Evolutionary conservation across 306 rosid genomes (phyloP).

Genomic region (Pueraria montana): DNA sequence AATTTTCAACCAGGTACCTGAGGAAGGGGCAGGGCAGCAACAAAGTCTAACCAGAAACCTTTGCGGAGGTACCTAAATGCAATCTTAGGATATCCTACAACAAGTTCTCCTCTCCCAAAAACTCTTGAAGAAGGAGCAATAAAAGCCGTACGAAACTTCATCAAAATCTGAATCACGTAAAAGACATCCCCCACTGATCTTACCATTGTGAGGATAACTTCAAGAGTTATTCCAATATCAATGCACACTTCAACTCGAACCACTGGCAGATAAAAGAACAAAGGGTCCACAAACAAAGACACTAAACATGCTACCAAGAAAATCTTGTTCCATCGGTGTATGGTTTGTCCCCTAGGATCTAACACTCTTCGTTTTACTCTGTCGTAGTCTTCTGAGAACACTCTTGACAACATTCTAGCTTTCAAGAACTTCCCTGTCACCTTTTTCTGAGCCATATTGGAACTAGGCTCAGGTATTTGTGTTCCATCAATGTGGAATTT

Average conservation of each 20-base stretch:
- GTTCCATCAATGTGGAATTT: slow-evolving; percentile 66
- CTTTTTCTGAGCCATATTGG: slow-evolving; percentile 45
- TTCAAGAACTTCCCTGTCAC: slow-evolving; percentile 53
- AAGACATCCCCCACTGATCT: slow-evolving; percentile 58
- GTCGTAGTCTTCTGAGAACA: slow-evolving; percentile 67
- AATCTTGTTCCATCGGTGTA: slow-evolving; percentile 64
- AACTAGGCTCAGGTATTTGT: slow-evolving; percentile 53
- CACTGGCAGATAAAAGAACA: slow-evolving; percentile 61
- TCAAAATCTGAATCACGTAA: slow-evolving; percentile 59
- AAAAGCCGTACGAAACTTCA: slow-evolving; percentile 64
- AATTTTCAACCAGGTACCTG: slow-evolving; percentile 44
- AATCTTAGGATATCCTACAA: slow-evolving; percentile 59
- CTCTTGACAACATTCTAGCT: slow-evolving; percentile 60
- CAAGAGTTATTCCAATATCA: slow-evolving; percentile 52
- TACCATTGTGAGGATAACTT: slow-evolving; percentile 56
- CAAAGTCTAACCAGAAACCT: slow-evolving; percentile 61
- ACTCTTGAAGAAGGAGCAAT: slow-evolving; percentile 70
- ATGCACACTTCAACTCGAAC: slow-evolving; percentile 57
- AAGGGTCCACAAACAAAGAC: slow-evolving; percentile 67
- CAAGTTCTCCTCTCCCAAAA: slow-evolving; percentile 74
- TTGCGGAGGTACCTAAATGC: slow-evolving; percentile 59
- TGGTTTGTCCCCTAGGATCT: slow-evolving; percentile 64
- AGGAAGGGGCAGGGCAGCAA: slow-evolving; percentile 71
- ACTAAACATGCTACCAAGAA: slow-evolving; percentile 59
- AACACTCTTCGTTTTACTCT: slow-evolving; percentile 53